A percentile compares a stretch with the other conserved stretches of the same genome.
Evolutionary conservation across 495 filamentous ascomycete species (phyloP).

Genomic region (Talaromyces nanjingensis): DNA sequence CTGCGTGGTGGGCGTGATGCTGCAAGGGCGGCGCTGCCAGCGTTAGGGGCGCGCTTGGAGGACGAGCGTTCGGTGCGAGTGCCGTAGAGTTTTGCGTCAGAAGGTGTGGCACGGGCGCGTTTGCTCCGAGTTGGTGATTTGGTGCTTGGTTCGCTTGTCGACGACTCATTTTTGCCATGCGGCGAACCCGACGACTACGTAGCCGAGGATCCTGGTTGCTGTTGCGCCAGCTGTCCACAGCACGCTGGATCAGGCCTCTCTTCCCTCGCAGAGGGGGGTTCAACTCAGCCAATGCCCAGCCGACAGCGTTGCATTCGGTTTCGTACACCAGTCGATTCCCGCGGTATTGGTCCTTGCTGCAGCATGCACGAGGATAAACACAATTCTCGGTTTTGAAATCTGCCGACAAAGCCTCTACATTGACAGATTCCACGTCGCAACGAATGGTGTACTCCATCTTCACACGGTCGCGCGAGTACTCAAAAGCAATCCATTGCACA

Average conservation of each 20-base stretch:
- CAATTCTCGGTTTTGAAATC: constrained; percentile 98
- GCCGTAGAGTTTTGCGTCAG: constrained; percentile 41
- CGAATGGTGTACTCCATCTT: constrained; percentile 99
- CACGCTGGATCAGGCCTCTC: constrained; percentile 89
- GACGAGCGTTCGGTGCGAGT: constrained; percentile 36
- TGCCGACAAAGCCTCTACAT: constrained; percentile 70
- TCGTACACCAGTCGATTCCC: constrained; percentile 94
- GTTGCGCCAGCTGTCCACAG: constrained; percentile 97
- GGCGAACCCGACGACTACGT: constrained; percentile 81
- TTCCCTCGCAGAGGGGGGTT: constrained; percentile 89
- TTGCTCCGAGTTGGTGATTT: constrained; percentile 49
- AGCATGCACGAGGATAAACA: constrained; percentile 93
- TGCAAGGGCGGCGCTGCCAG: constrained; percentile 65
- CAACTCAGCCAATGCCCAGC: constrained; percentile 90
- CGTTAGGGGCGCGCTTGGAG: constrained; percentile 49
- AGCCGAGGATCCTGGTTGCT: constrained; percentile 93
- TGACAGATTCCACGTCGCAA: constrained; percentile 95
- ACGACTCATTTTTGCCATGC: constrained; percentile 91
- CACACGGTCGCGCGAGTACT: constrained; percentile 93
- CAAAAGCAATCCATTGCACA: constrained; percentile 98
- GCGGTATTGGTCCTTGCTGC: constrained; percentile 89
- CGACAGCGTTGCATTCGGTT: constrained; percentile 96
- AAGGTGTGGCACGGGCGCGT: constrained; percentile 24
- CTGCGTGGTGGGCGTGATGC: constrained; percentile 64
- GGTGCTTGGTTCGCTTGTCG: constrained; percentile 48